Percentiles rank a stretch among this genome's conserved stretches.
phyloP scores from a whole-genome alignment of 495 filamentous ascomycete species.

The Hypoxylon crocopeplum region DNA sequence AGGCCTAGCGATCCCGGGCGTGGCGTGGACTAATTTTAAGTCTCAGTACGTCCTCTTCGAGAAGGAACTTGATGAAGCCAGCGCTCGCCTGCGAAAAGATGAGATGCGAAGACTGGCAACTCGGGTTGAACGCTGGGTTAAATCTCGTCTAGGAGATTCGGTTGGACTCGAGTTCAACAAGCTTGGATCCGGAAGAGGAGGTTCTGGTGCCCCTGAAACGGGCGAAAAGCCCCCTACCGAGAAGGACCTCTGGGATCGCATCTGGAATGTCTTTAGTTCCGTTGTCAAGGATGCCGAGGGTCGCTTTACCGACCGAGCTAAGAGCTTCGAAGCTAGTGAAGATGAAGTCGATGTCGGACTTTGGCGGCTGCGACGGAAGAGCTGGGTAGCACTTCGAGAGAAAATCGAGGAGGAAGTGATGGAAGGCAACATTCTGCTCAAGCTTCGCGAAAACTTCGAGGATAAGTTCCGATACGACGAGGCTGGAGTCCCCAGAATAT shows the following conservation, averaged over 20 bases:
- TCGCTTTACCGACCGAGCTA: slow-evolving; percentile 84
- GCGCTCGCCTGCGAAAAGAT: slow-evolving; percentile 79
- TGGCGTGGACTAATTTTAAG: slow-evolving; percentile 77
- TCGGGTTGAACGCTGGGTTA: slow-evolving; percentile 91
- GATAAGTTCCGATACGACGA: slow-evolving; percentile 99
- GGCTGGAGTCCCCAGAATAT: slow-evolving; percentile 91
- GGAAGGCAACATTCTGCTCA: slow-evolving; percentile 94
- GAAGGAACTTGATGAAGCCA: slow-evolving; percentile 89
- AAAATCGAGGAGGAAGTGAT: slow-evolving; percentile 98
- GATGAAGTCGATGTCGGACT: slow-evolving; percentile 93
- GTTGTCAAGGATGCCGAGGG: slow-evolving; percentile 86
- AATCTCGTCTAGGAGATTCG: slow-evolving; percentile 82
- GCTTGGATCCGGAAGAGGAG: slow-evolving; percentile 83
- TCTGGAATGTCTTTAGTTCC: slow-evolving; percentile 85
- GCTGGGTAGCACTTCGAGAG: slow-evolving; percentile 86
- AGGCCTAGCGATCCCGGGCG: slow-evolving; percentile 73
- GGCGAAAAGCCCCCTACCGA: slow-evolving; percentile 75
- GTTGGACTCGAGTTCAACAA: slow-evolving; percentile 95
- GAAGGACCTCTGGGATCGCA: slow-evolving; percentile 92
- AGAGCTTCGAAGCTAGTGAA: slow-evolving; percentile 88
- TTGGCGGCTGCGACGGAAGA: slow-evolving; percentile 90
- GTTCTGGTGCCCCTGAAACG: slow-evolving; percentile 76
- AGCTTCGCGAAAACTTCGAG: slow-evolving; percentile 97
- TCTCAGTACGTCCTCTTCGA: slow-evolving; percentile 61
- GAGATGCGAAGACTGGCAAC: slow-evolving; percentile 94